Conservation (phyloP, 2,329 filamentous ascomycete species). For the Aspergillus sp. region DNA sequence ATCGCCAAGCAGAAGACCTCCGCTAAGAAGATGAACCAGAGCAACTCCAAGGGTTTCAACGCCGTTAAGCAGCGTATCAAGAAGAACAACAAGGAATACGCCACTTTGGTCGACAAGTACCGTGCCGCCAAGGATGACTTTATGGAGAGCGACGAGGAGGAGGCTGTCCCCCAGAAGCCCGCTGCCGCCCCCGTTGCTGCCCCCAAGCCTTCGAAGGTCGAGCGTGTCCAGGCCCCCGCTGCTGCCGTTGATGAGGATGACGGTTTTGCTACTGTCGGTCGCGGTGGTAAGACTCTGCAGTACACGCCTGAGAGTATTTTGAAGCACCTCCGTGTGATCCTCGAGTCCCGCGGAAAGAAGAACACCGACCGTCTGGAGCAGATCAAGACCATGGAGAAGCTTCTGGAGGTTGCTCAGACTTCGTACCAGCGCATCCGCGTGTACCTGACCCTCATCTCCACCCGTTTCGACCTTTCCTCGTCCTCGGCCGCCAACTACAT, state of each 20-base stretch:
- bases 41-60: constrained; percentile 87
- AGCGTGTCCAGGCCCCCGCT: constrained; percentile 42
- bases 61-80: constrained; percentile 97
- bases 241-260: constrained; percentile 60
- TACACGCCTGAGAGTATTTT: constrained; percentile 98
- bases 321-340: constrained; percentile 86
- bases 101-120: constrained; percentile 79
- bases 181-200: constrained; percentile 34
- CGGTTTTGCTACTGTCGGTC: constrained; percentile 82
- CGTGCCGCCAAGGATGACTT: constrained; percentile 76
- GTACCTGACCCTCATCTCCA: constrained; percentile 83
- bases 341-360: constrained; percentile 97
- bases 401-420: constrained; percentile 77
- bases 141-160: constrained; percentile 77
- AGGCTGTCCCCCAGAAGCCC: constrained; percentile 23
- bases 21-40: constrained; percentile 98
- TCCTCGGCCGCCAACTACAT: constrained; percentile 69
- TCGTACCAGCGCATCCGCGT: constrained; percentile 94
- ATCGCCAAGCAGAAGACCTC: constrained; percentile 93
- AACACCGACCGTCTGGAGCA: constrained; percentile 94
- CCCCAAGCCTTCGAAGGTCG: constrained; percentile 46
- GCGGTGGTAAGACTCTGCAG: constrained; percentile 78
- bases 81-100: constrained; percentile 96
- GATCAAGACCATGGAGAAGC: constrained; percentile 95
- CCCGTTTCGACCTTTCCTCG: constrained; percentile 85